Evolutionary conservation across 495 filamentous ascomycete genomes (phyloP).

Genomic region (Aspergillus wentii): DNA sequence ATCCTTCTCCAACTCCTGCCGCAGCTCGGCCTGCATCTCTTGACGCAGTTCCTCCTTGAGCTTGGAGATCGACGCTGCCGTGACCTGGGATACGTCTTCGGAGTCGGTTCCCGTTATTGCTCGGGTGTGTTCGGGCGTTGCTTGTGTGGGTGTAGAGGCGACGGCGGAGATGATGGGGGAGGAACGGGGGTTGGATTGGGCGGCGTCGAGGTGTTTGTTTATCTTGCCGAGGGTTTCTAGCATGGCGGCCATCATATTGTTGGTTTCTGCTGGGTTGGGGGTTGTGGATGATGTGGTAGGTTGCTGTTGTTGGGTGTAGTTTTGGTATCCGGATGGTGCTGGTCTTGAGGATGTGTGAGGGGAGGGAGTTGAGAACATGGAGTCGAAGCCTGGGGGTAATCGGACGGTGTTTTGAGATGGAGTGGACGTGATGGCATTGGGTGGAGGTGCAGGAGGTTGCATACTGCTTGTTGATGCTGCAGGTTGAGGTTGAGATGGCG

Average conservation of each 20-base stretch:
- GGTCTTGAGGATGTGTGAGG: constrained; percentile 1
- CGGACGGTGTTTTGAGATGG: constrained; percentile 14
- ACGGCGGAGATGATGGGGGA: constrained; percentile 20
- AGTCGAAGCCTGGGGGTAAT: constrained; percentile 35
- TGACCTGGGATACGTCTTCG: neutral
- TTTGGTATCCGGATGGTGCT: neutral
- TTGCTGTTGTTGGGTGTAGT: neutral
- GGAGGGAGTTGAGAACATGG: constrained; percentile 26
- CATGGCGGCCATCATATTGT: constrained; percentile 27
- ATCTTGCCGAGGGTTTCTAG: constrained; percentile 34
- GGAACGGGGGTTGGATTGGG: constrained; percentile 11
- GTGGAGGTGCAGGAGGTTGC: constrained; percentile 1
- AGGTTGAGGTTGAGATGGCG: too few relatives aligned
- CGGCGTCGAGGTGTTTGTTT: constrained; percentile 33
- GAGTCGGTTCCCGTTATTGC: neutral
- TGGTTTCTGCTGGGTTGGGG: constrained; percentile 1
- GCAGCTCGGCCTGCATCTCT: constrained; percentile 29
- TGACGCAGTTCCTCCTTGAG: constrained; percentile 33
- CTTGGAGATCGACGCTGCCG: neutral
- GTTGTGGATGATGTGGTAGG: neutral
- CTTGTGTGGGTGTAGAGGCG: constrained; percentile 4
- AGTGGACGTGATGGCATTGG: constrained; percentile 2
- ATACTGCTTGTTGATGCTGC: too few relatives aligned
- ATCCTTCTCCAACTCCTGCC: constrained; percentile 27
- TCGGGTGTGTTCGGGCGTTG: neutral